Evolutionary conservation across 129 eudicot genomes (phyloP), one percentile per base, ranked within the genome.

Genomic region (Kitagawia praeruptora): DNA sequence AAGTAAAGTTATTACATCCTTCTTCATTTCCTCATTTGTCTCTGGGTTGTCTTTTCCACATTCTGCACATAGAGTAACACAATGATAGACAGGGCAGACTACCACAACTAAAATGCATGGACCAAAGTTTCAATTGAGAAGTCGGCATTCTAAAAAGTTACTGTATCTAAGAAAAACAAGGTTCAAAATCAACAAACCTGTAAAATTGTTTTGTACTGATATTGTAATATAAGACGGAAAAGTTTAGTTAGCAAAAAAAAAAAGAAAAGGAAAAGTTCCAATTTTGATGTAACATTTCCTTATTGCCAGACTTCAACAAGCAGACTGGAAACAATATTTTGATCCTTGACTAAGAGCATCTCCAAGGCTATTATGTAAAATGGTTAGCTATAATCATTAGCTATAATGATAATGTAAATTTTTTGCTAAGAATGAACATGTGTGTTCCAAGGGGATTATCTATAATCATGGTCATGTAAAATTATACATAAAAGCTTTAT

Each of bases 41-140:
- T 67, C 84, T 6, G 89, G 82, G 41, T 86, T 86, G 75, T 54
- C 49, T 56, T 82, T 80, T 40, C 84, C 86, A 23, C 89, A 86
- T 39, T 86, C 89, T 85, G 82, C 73, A 12, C 9, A 67, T 31
- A 10, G 14, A 67, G 73, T 12, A 5, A 67, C 39, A 67, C 41
- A 67, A 67, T 31, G 42, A 66, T 31, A 27, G 8, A 27, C 72
- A 28, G 21, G 72, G 38, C 21, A 66, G 41, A 66, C 14, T 12
- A 66, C 31, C 7, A 31, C 21, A 31, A 28, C 5, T 12, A 11
- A 28, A 27, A 66, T 28, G 38, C 7, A 11, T 28, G 38, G 12
- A 66, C 0, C 8, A 66, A 14, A 31, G 19, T 13, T 64, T 28
- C 15, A 27, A 27, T 56, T 21, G 64, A 25, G 11, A 56, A 56